Conservation (phyloP, 2,329 filamentous ascomycete genomes). For the Colletotrichum sp. region DNA sequence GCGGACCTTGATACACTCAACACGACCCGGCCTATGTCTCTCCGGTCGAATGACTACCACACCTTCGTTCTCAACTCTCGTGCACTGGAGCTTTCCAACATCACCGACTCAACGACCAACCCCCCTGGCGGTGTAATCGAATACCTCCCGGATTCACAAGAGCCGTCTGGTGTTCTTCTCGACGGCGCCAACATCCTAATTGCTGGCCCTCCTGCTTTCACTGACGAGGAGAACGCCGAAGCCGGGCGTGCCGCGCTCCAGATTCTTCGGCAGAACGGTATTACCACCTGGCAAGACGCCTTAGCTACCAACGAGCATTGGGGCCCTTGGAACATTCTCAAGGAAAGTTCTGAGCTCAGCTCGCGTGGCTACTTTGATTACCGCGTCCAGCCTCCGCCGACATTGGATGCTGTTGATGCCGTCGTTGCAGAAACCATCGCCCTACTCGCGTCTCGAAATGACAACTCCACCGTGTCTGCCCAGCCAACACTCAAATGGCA, state of each 20-base stretch:
- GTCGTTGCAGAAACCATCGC: constrained; percentile 21
- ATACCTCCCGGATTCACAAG: constrained; percentile 25
- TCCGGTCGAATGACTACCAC: not conserved
- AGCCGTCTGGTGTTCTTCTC: constrained; percentile 28
- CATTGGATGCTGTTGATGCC: constrained; percentile 1
- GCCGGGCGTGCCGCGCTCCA: constrained; percentile 29
- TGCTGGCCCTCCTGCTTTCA: constrained; percentile 23
- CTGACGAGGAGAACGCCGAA: constrained; percentile 24
- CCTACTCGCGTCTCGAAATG: constrained; percentile 12
- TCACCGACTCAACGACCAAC: constrained; percentile 23
- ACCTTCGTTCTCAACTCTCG: constrained; percentile 24
- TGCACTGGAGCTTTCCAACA: constrained; percentile 27
- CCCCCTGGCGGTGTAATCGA: constrained; percentile 27
- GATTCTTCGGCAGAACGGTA: constrained; percentile 29
- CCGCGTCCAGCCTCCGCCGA: constrained; percentile 26
- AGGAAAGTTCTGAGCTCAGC: constrained; percentile 24
- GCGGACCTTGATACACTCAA: not conserved
- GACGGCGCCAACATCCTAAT: constrained; percentile 26
- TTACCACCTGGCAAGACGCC: constrained; percentile 32
- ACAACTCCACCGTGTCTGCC: constrained; percentile 12
- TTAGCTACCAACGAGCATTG: constrained; percentile 9
- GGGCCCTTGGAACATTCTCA: constrained; percentile 13
- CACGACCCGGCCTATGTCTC: not conserved
- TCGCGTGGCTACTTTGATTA: constrained; percentile 31
- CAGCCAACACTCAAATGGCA: constrained; percentile 31